Conservation (phyloP, 2,329 filamentous ascomycete species). For the Rugonectria rugulosa region DNA sequence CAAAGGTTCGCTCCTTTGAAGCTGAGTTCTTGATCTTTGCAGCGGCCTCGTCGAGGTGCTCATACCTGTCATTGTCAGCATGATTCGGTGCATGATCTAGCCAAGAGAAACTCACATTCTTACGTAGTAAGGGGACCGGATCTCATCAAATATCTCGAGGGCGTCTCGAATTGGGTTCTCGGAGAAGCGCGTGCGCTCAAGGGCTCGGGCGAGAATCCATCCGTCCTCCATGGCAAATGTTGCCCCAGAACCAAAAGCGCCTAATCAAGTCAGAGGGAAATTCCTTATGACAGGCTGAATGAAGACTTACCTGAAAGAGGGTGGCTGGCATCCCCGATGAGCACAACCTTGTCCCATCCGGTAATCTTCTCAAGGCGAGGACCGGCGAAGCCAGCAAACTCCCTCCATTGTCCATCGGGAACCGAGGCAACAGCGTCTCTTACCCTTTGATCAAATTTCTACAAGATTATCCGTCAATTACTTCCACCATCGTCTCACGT, state of each 20-base stretch:
- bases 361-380: constrained; percentile 1
- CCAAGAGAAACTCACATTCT: neutral
- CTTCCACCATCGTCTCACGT: neutral
- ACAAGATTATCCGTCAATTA: neutral
- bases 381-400: constrained; percentile 2
- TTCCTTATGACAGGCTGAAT: too few relatives aligned
- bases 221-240: constrained; percentile 12
- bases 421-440: neutral
- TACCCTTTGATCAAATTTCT: constrained; percentile 3
- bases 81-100: neutral
- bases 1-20: neutral
- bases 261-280: neutral
- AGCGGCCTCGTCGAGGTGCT: neutral
- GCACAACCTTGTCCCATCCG: constrained; percentile 6
- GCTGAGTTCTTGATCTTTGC: neutral
- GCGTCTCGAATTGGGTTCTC: neutral
- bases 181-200: neutral
- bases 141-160: neutral
- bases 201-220: constrained; percentile 2
- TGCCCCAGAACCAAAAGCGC: constrained; percentile 2
- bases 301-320: constrained; percentile 1
- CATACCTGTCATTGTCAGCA: neutral
- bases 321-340: constrained; percentile 5
- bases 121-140: constrained; percentile 3
- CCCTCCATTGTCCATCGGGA: constrained; percentile 6